Base-by-base conservation (phyloP, 2,329 filamentous ascomycete genomes). In the Laburnicola sp. region DNA sequence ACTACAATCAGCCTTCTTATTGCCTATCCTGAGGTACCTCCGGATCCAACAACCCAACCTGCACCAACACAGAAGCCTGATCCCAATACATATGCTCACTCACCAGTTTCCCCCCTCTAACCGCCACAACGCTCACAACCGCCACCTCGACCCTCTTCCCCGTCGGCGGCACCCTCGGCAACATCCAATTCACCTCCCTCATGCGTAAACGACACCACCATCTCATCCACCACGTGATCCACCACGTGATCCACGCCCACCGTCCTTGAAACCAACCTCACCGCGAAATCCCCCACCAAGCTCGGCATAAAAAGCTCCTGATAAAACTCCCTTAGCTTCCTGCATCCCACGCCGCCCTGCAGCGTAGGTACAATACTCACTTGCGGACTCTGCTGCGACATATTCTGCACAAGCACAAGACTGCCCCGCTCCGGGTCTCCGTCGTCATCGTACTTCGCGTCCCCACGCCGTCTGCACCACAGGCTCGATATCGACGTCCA, bases 81-180 rank as follows among this genome's bases (percentile, higher is more conserved):
- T 84, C 82, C 82, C 82, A 85, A 58, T 84, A 83, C 51, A 83
- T 72, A 53, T 82, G 80, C 63, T 85, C 82, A 1, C 79, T 78
- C 45, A 76, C 78, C 11, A 84, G 66, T 57, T 78, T 80, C 0
- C 78, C 80, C 1, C 76, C 80, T 30, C 79, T 73, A 11, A 84
- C 69, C 34, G 75, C 75, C 3, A 85, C 80, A 8, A 85, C 76
- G 46, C 78, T 81, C 26, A 85, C 80, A 28, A 85, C 61, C 2
- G 81, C 74, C 23, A 85, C 72, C 58, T 84, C 76, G 2, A 85
- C 80, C n/a, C 69, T 67, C 50, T 79, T 82, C 53, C 79, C 72
- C 2, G 82, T 85, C 3, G 82, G 74, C 22, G 79, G 75, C 0
- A 85, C 76, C 0, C 78, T 81, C 0, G 82, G 83, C 1, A 85